Evolutionary conservation across 495 filamentous ascomycete species (phyloP).

Genomic region (Talaromyces proteolyticus): DNA sequence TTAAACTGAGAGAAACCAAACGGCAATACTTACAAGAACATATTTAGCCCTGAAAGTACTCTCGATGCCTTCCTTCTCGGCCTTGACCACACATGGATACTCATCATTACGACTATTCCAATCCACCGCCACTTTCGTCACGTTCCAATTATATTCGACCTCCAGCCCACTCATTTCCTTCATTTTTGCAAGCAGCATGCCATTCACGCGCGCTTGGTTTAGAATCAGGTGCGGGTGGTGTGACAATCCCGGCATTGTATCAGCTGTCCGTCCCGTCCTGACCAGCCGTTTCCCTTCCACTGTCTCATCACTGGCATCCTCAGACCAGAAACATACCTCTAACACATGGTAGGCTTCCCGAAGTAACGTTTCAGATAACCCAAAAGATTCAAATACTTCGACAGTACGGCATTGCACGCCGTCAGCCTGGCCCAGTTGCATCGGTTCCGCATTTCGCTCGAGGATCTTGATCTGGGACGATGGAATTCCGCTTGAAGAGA

Average conservation of each 20-base stretch:
- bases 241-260: conserved; percentile 58
- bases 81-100: conserved; percentile 48
- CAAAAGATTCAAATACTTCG: conserved; percentile 77
- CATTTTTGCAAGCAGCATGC: conserved; percentile 50
- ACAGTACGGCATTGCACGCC: conserved; percentile 76
- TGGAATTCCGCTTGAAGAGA: conserved; percentile 50
- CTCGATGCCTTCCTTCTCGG: conserved; percentile 43
- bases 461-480: conserved; percentile 48
- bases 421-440: conserved; percentile 71
- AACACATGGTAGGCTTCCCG: conserved; percentile 65
- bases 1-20: conserved; percentile 1
- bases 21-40: conserved; percentile 46
- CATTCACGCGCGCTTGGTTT: conserved; percentile 70
- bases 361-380: conserved; percentile 63
- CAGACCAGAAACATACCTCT: conserved; percentile 61
- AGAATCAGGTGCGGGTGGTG: conserved; percentile 71
- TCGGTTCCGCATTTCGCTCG: conserved; percentile 53
- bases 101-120: conserved; percentile 32
- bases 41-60: conserved; percentile 61
- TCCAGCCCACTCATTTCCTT: conserved; percentile 31
- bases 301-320: conserved; percentile 23
- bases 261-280: conserved; percentile 43
- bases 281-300: conserved; percentile 33
- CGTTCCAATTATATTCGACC: conserved; percentile 58
- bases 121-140: conserved; percentile 50